Base-by-base conservation (phyloP, 164 flowering plant genomes). In the Litsea cubeba region DNA sequence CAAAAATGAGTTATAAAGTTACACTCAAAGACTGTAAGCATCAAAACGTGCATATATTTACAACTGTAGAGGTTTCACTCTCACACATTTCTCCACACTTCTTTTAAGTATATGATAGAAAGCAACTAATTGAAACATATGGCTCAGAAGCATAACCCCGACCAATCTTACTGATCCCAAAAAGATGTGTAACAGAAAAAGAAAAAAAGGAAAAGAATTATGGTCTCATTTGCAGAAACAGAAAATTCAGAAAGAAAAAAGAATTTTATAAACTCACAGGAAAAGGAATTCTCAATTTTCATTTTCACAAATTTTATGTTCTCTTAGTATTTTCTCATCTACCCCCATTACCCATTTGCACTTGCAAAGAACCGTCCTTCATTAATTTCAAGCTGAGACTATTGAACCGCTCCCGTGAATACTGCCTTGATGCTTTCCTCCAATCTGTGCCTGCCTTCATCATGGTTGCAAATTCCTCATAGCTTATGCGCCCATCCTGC, bases 401-500 rank as follows among this genome's bases (percentile, higher is more conserved):
- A 54, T 84, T 88, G 81, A 90, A 91, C 71, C 97, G 84, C 72
- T 90, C 94, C 66, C 97, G 78, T 23, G 96, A 91, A 75, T 91
- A 91, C 77, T 90, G 97, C 72, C 94, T 85, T 22, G 97, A 91
- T 18, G 94, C 97, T 82, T 91, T 91, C 73, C 97, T 86, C 97
- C 97, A 91, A 84, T 92, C 95, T 24, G 97, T 92, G 23, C 97
- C 97, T 0, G 93, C 91, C 82, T 90, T 92, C 97, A 90, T 92
- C 97, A 92, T 92, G 18, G 84, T 76, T 0, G 90, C 85, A 84
- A 92, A 92, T 78, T 92, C 97, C 2, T 87, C 93, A 25, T 89
- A 92, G 81, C 97, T 92, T 77, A 92, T 92, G 3, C 83, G 77
- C n/a, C 97, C 97, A 79, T 92, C 97, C 97, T 92, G 87, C 76